Base-by-base conservation (phyloP, 169 alveolate species). In the Eimeria praecox region DNA sequence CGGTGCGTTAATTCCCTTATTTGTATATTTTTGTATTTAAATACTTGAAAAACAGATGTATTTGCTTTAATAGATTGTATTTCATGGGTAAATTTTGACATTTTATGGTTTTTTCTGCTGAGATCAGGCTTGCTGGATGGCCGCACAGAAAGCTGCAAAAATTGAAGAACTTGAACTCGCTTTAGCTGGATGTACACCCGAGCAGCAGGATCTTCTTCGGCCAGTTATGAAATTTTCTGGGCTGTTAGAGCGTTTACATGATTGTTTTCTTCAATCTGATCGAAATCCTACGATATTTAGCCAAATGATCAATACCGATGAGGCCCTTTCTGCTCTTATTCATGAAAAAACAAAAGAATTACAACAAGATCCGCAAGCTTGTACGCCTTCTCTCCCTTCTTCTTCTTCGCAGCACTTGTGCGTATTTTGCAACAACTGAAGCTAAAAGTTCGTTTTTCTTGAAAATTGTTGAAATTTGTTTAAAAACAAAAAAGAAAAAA, bases 261-360 rank as follows among this genome's bases (percentile, higher is more conserved):
- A 83, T 54, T 83, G 91, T 24, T 35, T 83, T 44, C 77, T 83
- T 3, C 77, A n/a, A 14, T 40, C 56, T 6, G 77, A 54, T 14
- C 52, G 75, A 24, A 35, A 83, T 35, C 54, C 91, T 0, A 4
- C 56, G 35, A 33, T 33, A 33, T 83, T 83, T 20, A 83, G 91
- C 77, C 42, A 83, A 35, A 54, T 30, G 54, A 49, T 83, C 35
- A 14, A 52, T 3, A 83, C 52, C 3, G 91, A 83, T 33, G 54
- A 83, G 62, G 40, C 91, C 9, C 75, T 83, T 30, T 33, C 52
- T 16, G 35, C 91, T 35, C 71, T 40, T 0, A 83, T 83, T 54
- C 71, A 16, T 2, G 91, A 83, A 77, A 83, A 83, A 52, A 52
- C 91, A n/a, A 77, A 83, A 83, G 91, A 83, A 83, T 83, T 49